phyloP scores from a whole-genome alignment of 345 rosid species.

The Corchorus olitorius region DNA sequence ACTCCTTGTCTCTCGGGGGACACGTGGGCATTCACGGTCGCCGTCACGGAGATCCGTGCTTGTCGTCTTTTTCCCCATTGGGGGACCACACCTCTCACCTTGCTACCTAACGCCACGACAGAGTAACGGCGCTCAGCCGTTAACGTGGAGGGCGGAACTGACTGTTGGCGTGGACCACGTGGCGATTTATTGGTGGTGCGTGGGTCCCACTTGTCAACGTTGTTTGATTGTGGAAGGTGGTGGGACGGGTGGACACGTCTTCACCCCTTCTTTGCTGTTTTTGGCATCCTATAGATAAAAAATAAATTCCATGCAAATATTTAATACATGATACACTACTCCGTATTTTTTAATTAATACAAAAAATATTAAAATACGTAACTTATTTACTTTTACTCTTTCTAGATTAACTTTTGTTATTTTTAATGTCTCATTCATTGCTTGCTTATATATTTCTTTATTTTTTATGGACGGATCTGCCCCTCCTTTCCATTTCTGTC shows the following conservation, averaged over 20 bases:
- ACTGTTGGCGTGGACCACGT: conserved; percentile 30
- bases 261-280: neutral
- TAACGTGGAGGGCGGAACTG: neutral
- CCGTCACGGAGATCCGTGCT: conserved; percentile 42
- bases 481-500: neutral
- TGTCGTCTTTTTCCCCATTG: conserved; percentile 19
- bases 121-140: conserved; percentile 30
- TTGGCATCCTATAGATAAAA: neutral
- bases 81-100: conserved; percentile 16
- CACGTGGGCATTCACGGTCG: conserved; percentile 34
- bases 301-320: neutral
- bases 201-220: conserved; percentile 17
- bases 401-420: neutral
- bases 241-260: conserved; percentile 22
- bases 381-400: neutral
- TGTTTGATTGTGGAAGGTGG: conserved; percentile 1
- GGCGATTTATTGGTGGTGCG: conserved; percentile 17
- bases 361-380: too few species aligned
- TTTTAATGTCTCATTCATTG: neutral
- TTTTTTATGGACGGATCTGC: neutral
- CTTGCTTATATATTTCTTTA: neutral
- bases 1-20: conserved; percentile 10
- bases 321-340: neutral
- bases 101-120: conserved; percentile 53
- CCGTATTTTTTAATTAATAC: too few species aligned